Evolutionary conservation across 805 yeast genomes (phyloP).

Genomic region (Wickerhamiella nectarea): DNA sequence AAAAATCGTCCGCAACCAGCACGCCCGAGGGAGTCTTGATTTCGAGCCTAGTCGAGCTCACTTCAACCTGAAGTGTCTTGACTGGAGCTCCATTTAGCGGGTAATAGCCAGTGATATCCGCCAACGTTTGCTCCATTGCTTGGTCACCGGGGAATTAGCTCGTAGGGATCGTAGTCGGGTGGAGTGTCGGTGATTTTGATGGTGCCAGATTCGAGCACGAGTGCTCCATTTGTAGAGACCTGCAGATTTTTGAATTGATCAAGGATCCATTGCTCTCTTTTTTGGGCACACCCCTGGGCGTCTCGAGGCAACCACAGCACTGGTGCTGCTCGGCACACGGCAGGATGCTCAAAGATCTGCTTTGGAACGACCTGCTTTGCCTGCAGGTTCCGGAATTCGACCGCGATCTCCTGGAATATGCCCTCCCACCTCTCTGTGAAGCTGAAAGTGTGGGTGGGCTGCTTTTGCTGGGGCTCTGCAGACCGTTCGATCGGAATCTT

Average conservation of each 20-base stretch:
- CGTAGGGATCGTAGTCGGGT: conserved; percentile 18
- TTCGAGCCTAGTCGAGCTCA: conserved; percentile 17
- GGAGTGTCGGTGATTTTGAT: conserved; percentile 18
- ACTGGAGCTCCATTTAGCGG: conserved; percentile 28
- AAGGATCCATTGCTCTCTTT: conserved; percentile 64
- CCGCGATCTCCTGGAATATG: conserved; percentile 21
- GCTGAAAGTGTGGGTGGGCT: conserved; percentile 2
- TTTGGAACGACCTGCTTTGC: conserved; percentile 20
- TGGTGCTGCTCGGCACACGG: conserved; percentile 22
- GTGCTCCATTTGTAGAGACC: neutral
- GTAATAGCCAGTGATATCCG: conserved; percentile 29
- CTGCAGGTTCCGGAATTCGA: conserved; percentile 19
- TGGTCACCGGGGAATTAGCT: conserved; percentile 1
- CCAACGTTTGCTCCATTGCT: conserved; percentile 27
- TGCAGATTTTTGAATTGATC: conserved; percentile 26
- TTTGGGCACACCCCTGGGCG: conserved; percentile 42
- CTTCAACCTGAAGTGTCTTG: conserved; percentile 24
- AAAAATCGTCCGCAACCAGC: conserved; percentile 27
- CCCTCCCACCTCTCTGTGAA: conserved; percentile 11
- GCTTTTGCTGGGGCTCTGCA: conserved; percentile 8
- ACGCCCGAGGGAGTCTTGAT: conserved; percentile 10
- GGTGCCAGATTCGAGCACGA: conserved; percentile 7
- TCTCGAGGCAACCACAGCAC: conserved; percentile 32
- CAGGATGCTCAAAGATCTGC: conserved; percentile 25
- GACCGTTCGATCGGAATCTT: conserved; percentile 28